Evolutionary conservation across 805 yeast genomes (phyloP).

Genomic region (Clavispora phyllophila): DNA sequence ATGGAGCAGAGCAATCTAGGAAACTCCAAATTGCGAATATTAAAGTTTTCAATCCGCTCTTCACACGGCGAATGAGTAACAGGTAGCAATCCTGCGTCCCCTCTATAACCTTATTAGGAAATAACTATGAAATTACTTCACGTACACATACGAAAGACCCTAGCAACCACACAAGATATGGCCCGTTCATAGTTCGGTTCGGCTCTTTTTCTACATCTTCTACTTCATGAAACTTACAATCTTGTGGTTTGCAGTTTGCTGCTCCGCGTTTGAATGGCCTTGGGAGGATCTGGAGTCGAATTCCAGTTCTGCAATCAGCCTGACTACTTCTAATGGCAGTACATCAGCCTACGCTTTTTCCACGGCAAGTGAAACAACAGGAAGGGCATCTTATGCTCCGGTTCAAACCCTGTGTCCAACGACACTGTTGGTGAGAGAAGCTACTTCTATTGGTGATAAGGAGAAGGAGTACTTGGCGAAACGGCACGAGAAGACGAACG

Average conservation of each 20-base stretch:
- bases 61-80: no score
- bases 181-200: not conserved
- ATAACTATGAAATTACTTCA: not conserved
- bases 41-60: no score
- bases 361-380: not conserved
- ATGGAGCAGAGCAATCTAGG: no score
- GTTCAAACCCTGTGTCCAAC: constrained; percentile 26
- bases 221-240: not conserved
- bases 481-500: constrained; percentile 26
- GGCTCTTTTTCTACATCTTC: not conserved
- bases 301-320: not conserved
- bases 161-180: not conserved
- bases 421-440: constrained; percentile 21
- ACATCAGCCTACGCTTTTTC: not conserved
- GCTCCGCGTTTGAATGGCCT: constrained; percentile 17
- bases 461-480: constrained; percentile 24
- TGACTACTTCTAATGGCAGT: not conserved
- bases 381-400: constrained; percentile 26
- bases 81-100: not conserved
- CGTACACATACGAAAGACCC: not conserved
- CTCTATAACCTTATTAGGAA: not conserved
- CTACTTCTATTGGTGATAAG: constrained; percentile 16
- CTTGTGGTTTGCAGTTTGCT: not conserved
- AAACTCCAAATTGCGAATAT: no score
- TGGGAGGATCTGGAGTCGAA: constrained; percentile 14